phyloP scores from a whole-genome alignment of 441 rosid genomes.

The Pelargonium citronellum region DNA sequence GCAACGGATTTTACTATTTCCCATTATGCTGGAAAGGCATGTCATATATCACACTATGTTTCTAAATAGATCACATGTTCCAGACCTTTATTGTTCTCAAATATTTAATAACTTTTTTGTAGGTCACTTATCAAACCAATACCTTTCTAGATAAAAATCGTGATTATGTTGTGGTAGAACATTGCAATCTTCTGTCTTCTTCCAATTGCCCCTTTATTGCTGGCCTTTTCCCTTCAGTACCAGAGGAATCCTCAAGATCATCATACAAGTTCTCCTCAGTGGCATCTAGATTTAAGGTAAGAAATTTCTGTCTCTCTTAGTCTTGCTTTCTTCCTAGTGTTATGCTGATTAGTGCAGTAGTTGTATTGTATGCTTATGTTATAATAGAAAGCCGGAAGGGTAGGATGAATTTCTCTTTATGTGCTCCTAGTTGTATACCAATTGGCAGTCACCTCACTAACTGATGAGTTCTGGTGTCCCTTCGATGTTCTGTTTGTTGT shows the following conservation, averaged over 20 bases:
- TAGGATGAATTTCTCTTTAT: neutral
- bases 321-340: neutral
- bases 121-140: slow-evolving; percentile 99
- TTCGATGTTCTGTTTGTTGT: neutral
- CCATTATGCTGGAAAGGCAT: slow-evolving; percentile 98
- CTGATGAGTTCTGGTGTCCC: neutral
- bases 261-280: slow-evolving; percentile 89
- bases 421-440: neutral
- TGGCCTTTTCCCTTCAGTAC: slow-evolving; percentile 64
- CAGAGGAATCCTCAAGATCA: slow-evolving; percentile 78
- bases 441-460: neutral
- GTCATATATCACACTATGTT: slow-evolving; percentile 17
- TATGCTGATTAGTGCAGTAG: neutral
- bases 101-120: slow-evolving; percentile 17
- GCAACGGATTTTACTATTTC: slow-evolving; percentile 90
- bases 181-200: slow-evolving; percentile 84
- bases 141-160: slow-evolving; percentile 95
- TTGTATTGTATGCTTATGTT: slow-evolving; percentile 8
- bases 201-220: slow-evolving; percentile 85
- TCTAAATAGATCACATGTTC: neutral
- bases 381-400: neutral
- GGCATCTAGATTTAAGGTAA: slow-evolving; percentile 95
- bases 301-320: neutral
- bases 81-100: neutral
- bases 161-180: slow-evolving; percentile 98